Evolutionary conservation across 2,329 filamentous ascomycete species (phyloP), one percentile per base, ranked within the genome.

Genomic region (Neobulgaria alba): DNA sequence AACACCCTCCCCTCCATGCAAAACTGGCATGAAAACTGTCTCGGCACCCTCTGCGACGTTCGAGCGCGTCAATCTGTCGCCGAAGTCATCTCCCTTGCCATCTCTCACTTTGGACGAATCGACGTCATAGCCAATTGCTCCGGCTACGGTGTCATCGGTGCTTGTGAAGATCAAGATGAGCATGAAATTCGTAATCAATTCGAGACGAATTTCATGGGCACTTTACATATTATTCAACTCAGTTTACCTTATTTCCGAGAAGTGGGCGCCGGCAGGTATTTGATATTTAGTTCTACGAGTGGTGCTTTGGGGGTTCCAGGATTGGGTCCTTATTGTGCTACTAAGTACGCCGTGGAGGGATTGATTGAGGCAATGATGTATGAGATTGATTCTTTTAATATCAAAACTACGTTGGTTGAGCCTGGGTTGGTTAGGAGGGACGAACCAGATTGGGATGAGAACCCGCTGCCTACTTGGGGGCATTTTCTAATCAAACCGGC

Each of bases 191-290:
- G 88, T 43, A 90, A 94, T 57, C 92, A 96, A 63, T 95, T 96
- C 65, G 87, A 93, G 68, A 95, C 89, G 16, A 98, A 98, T 63
- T 95, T 95, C 63, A 90, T 94, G 71, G 92, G 92, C 39, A 93
- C 88, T 0, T 65, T 96, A 45, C 85, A 96, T 63, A 95, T 98
- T 54, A 82, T 96, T 44, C 88, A 95, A 61, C 69, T 85, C 15
- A 89, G 84, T 1, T 67, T 96, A 29, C 88, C 89, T 0, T 87
- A 94, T 64, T 93, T 96, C 54, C 79, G 90, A 38, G 72, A 79
- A 48, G 81, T 86, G 49, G 72, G 73, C 16, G 70, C 68, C 1
- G 92, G 92, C 1, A 77, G 89, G 20, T 96, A 95, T 61, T 71
- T 96, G 37, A 94, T 96, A 48, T 95, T 96, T 65, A 95, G 87